Conservation (phyloP, 2,329 filamentous ascomycete species). For the Cytospora piceae region DNA sequence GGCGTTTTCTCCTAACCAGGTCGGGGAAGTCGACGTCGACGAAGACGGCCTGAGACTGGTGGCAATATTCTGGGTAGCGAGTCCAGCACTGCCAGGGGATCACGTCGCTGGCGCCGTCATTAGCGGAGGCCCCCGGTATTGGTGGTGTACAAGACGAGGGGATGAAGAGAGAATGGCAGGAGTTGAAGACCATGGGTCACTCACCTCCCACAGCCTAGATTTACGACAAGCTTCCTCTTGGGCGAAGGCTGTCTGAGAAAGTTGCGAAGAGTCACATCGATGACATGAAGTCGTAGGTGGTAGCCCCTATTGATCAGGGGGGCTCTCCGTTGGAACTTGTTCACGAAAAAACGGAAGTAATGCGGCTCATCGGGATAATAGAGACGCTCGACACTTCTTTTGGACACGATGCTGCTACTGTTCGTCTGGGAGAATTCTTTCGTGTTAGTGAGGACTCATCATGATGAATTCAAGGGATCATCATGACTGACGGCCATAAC, state of each 20-base stretch:
- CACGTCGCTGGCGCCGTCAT: constrained; percentile 66
- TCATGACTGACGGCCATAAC: constrained; percentile 58
- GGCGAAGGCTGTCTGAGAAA: constrained; percentile 63
- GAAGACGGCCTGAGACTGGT: constrained; percentile 60
- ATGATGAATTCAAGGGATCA: neutral
- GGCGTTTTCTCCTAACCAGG: constrained; percentile 74
- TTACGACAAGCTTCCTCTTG: constrained; percentile 74
- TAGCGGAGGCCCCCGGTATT: neutral
- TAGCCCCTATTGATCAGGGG: constrained; percentile 91
- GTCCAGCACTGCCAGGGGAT: constrained; percentile 82
- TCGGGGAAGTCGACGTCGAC: constrained; percentile 87
- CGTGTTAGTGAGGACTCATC: constrained; percentile 1
- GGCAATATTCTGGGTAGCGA: constrained; percentile 63
- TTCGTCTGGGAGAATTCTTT: constrained; percentile 65
- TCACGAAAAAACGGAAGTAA: constrained; percentile 87
- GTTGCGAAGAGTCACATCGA: constrained; percentile 73
- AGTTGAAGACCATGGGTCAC: constrained; percentile 40
- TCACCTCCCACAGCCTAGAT: constrained; percentile 89
- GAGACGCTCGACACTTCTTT: constrained; percentile 86
- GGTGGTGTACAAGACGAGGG: neutral
- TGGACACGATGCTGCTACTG: constrained; percentile 89
- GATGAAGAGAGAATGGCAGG: constrained; percentile 16
- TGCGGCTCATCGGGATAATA: constrained; percentile 79
- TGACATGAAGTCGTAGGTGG: constrained; percentile 80
- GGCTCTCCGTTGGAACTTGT: constrained; percentile 79